Percentiles rank a stretch among this genome's conserved stretches.
phyloP scores from a whole-genome alignment of 305 asterid species.

The Rubia peregrina region DNA sequence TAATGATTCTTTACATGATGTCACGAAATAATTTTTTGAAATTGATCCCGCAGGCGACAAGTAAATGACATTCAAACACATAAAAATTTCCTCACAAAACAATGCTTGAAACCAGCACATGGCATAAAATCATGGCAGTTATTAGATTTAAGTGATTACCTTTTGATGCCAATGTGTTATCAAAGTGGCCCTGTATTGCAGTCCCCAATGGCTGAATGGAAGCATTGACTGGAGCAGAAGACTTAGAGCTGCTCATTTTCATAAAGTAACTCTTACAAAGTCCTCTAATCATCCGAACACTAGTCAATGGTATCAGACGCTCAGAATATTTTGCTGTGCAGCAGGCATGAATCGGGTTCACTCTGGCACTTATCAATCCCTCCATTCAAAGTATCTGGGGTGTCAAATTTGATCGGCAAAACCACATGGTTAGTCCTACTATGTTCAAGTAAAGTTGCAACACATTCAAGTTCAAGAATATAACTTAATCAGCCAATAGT shows the following conservation, averaged over 20 bases:
- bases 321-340: slow-evolving; percentile 24
- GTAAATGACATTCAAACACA: neutral
- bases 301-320: slow-evolving; percentile 25
- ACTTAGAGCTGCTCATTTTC: slow-evolving; percentile 33
- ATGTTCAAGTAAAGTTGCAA: neutral
- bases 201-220: slow-evolving; percentile 55
- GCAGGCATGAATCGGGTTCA: slow-evolving; percentile 20
- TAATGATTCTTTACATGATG: neutral
- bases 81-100: neutral
- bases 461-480: too few relatives aligned
- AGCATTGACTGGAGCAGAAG: slow-evolving; percentile 41
- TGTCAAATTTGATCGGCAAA: neutral
- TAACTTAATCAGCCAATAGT: too few relatives aligned
- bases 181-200: slow-evolving; percentile 34
- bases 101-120: neutral
- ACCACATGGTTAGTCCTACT: neutral
- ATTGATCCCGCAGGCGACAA: neutral
- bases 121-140: neutral
- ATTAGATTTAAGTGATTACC: slow-evolving; percentile 30
- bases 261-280: slow-evolving; percentile 18
- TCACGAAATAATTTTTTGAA: neutral
- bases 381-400: slow-evolving; percentile 30
- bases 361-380: slow-evolving; percentile 30
- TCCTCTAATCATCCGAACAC: slow-evolving; percentile 23
- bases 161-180: slow-evolving; percentile 67